A percentile compares a stretch with the other conserved stretches of the same genome.
These are phyloP conservation scores for Triticum turgidum DNA, from an alignment of 176 grass and related monocot genomes.

Conservation along the genomic window DNA sequence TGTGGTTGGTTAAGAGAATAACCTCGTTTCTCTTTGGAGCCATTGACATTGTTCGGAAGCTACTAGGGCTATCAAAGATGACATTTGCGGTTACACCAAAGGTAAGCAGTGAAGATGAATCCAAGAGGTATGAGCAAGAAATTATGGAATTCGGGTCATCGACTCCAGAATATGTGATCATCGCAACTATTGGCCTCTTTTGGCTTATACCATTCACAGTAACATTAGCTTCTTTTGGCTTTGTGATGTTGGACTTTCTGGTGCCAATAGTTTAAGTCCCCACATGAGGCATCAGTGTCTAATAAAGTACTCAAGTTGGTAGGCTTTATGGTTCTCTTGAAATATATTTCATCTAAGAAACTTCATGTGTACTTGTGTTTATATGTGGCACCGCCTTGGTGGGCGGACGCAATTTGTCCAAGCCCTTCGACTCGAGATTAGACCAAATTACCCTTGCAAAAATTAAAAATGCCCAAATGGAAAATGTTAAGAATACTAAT, in stretches of 20 bases:
- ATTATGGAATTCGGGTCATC: conserved; percentile 53
- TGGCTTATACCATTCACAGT: conserved; percentile 34
- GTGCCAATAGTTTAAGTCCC: conserved; percentile 27
- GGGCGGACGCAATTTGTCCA: too few species aligned
- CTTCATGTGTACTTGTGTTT: not conserved
- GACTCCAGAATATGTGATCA: conserved; percentile 35
- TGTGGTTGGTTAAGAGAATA: conserved; percentile 45
- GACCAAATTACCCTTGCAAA: too few species aligned
- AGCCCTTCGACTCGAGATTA: too few species aligned
- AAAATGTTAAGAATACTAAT: too few species aligned
- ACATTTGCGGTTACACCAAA: conserved; percentile 41
- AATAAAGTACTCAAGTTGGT: not conserved
- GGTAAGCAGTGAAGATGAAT: conserved; percentile 25
- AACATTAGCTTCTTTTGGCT: conserved; percentile 35
- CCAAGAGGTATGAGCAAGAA: conserved; percentile 49
- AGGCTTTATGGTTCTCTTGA: not conserved
- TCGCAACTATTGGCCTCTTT: conserved; percentile 24
- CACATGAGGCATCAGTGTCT: not conserved
- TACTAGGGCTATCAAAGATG: conserved; percentile 31
- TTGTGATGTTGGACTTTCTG: conserved; percentile 16
- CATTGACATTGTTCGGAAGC: conserved; percentile 8
- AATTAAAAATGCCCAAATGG: too few species aligned
- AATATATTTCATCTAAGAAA: conserved; percentile 5
- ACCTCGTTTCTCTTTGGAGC: conserved; percentile 38
- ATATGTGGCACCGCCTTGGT: not conserved